Evolutionary conservation across 306 rosid genomes (phyloP).

Genomic region (Glycine tomentella): DNA sequence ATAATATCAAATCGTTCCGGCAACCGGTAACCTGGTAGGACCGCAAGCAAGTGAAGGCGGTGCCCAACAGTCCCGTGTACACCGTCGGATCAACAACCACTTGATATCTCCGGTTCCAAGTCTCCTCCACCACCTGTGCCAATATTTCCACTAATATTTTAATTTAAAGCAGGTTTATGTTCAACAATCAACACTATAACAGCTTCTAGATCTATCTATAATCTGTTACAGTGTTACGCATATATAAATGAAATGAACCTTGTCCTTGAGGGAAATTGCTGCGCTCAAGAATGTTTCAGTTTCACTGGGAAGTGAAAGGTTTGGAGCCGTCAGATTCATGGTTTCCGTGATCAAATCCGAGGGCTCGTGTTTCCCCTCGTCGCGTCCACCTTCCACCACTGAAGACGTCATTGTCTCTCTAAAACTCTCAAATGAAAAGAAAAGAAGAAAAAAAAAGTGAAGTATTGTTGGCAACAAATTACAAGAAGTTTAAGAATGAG

Average conservation of each 20-base stretch:
- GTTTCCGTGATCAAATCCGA: slow-evolving; percentile 46
- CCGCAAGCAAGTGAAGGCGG: slow-evolving; percentile 83
- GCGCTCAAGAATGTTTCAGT: slow-evolving; percentile 59
- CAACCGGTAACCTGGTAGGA: slow-evolving; percentile 69
- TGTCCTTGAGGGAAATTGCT: slow-evolving; percentile 78
- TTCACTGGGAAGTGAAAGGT: slow-evolving; percentile 54
- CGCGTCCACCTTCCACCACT: slow-evolving; percentile 48
- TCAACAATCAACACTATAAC: neutral
- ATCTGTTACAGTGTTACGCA: too few species aligned
- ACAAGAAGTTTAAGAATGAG: neutral
- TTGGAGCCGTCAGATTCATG: slow-evolving; percentile 46
- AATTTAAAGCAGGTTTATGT: neutral
- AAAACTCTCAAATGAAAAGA: neutral
- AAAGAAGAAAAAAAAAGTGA: neutral
- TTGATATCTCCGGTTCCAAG: slow-evolving; percentile 59
- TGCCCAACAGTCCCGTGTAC: slow-evolving; percentile 79
- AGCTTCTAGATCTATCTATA: neutral
- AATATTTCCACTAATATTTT: neutral
- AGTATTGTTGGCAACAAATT: neutral
- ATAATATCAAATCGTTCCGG: slow-evolving; percentile 64
- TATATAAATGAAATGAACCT: slow-evolving; percentile 17
- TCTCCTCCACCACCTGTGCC: slow-evolving; percentile 68
- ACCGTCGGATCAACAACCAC: slow-evolving; percentile 79
- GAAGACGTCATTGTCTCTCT: slow-evolving; percentile 55
- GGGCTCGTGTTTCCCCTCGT: slow-evolving; percentile 53